Conservation (phyloP, 2,329 filamentous ascomycete genomes). For the Colletotrichum graminicola region DNA sequence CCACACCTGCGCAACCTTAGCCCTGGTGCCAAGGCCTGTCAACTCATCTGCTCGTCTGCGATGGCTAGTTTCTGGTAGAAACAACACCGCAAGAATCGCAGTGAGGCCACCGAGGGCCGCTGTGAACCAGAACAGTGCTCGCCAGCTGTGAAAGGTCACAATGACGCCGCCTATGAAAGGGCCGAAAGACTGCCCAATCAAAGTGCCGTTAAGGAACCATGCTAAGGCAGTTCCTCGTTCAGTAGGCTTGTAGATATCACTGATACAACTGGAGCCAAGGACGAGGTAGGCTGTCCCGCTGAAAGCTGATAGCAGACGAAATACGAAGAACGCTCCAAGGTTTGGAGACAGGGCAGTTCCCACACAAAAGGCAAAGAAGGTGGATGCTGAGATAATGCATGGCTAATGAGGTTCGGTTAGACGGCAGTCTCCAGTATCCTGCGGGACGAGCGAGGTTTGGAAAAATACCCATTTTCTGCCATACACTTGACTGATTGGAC, state of each 20-base stretch:
- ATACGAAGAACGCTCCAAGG: slow-evolving; percentile 74
- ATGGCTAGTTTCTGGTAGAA: slow-evolving; percentile 78
- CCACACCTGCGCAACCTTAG: slow-evolving; percentile 42
- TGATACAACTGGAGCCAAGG: slow-evolving; percentile 73
- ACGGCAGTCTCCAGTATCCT: slow-evolving; percentile 40
- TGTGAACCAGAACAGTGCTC: slow-evolving; percentile 79
- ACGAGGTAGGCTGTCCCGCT: slow-evolving; percentile 78
- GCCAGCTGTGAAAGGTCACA: slow-evolving; percentile 76
- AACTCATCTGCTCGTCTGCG: slow-evolving; percentile 73
- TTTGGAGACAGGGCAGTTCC: slow-evolving; percentile 77
- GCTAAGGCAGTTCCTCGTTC: slow-evolving; percentile 75
- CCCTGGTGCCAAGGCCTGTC: slow-evolving; percentile 64
- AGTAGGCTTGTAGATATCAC: slow-evolving; percentile 68
- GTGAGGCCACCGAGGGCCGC: slow-evolving; percentile 70
- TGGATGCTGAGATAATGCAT: slow-evolving; percentile 45
- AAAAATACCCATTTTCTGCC: slow-evolving; percentile 61
- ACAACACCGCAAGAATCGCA: slow-evolving; percentile 65
- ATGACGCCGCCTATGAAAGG: slow-evolving; percentile 78
- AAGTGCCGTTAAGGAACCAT: slow-evolving; percentile 75
- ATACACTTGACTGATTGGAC: slow-evolving; percentile 71
- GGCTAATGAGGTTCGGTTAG: slow-evolving; percentile 12
- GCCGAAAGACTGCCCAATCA: slow-evolving; percentile 74
- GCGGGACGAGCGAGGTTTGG: slow-evolving; percentile 40
- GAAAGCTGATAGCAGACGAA: slow-evolving; percentile 77
- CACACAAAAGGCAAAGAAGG: slow-evolving; percentile 74